phyloP scores from a whole-genome alignment of 208 protist genomes.

The Giardia muris region DNA sequence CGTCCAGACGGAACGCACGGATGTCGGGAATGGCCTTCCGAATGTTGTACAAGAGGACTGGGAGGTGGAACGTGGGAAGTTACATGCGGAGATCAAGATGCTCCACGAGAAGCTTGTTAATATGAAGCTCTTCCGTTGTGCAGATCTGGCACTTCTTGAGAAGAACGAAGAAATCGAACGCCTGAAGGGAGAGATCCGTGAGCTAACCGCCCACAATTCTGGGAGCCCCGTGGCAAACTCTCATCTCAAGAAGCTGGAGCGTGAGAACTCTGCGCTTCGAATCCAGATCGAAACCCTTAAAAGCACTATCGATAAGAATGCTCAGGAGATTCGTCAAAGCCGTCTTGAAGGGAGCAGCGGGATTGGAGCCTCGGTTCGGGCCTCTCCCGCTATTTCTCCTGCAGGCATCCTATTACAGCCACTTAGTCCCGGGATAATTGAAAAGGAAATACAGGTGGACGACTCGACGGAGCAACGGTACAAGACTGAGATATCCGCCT shows the following conservation, averaged over 20 bases:
- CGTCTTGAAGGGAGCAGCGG: background rate
- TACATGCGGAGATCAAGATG: too few species aligned
- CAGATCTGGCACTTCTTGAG: background rate
- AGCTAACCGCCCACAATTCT: background rate
- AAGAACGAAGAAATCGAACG: background rate
- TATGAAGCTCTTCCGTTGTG: too few species aligned
- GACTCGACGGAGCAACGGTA: background rate
- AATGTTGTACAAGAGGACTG: too few species aligned
- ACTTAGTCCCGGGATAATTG: background rate
- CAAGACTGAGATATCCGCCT: background rate
- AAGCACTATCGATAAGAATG: background rate
- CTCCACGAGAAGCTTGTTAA: too few species aligned
- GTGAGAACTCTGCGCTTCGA: background rate
- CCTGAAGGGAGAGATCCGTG: background rate
- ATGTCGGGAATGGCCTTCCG: too few species aligned
- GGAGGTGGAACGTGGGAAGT: too few species aligned
- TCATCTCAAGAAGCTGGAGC: background rate
- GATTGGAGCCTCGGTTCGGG: background rate
- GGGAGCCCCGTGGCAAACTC: background rate
- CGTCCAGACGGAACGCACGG: background rate
- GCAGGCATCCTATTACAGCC: background rate
- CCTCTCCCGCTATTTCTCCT: background rate
- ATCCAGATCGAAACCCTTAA: background rate
- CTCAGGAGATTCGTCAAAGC: background rate
- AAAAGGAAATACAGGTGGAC: background rate